Conservation (phyloP, 192 early-diverging fungal genomes). For the Irineochytrium annulatum region DNA sequence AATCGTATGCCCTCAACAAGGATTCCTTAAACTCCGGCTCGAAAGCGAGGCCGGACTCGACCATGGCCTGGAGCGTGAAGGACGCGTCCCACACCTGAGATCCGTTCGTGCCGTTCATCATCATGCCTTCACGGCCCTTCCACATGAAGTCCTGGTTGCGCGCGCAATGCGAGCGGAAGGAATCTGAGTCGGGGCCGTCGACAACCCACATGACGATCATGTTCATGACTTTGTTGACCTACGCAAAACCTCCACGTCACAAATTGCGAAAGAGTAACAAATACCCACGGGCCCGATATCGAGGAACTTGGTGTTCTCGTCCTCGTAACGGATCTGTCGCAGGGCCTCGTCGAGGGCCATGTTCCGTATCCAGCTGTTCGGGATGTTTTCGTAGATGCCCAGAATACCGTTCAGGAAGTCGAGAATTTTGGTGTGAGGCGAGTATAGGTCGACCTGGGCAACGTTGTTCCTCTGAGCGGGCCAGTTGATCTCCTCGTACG, state of each 20-base stretch:
- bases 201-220: constrained; percentile 82
- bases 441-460: constrained; percentile 74
- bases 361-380: constrained; percentile 49
- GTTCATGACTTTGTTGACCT: constrained; percentile 88
- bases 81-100: constrained; percentile 96
- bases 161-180: constrained; percentile 69
- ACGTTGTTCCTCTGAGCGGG: constrained; percentile 74
- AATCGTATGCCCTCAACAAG: constrained; percentile 68
- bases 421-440: constrained; percentile 74
- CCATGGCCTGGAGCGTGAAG: constrained; percentile 77
- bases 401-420: constrained; percentile 69
- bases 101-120: constrained; percentile 95
- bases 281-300: constrained; percentile 78
- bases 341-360: constrained; percentile 71
- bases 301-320: constrained; percentile 82
- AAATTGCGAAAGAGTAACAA: neutral
- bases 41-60: constrained; percentile 70
- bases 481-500: constrained; percentile 88
- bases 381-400: constrained; percentile 72
- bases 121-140: constrained; percentile 86
- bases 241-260: constrained; percentile 3
- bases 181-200: constrained; percentile 77
- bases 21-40: constrained; percentile 63
- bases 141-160: constrained; percentile 85
- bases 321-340: constrained; percentile 81